phyloP scores from a whole-genome alignment of 257 asterid species.

The Przewalskia tangutica region DNA sequence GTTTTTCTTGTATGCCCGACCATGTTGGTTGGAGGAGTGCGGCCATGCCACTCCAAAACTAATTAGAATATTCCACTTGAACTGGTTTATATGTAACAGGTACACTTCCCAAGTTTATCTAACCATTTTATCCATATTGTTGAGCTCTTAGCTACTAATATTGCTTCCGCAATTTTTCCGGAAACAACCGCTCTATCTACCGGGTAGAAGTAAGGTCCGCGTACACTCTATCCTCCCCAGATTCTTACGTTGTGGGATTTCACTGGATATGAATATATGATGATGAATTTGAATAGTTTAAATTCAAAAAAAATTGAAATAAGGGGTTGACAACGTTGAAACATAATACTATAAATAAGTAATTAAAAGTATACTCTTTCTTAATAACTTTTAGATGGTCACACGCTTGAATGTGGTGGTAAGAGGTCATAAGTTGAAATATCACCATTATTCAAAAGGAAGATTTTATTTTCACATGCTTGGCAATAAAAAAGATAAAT shows the following conservation, averaged over 20 bases:
- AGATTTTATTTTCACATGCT: not conserved
- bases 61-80: not conserved
- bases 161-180: not conserved
- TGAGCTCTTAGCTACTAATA: not conserved
- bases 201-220: no score
- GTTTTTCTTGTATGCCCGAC: not conserved
- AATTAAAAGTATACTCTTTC: not conserved
- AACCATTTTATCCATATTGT: not conserved
- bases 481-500: not conserved
- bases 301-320: no score
- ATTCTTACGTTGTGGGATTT: no score
- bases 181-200: no score
- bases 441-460: not conserved
- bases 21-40: not conserved
- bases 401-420: not conserved
- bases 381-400: not conserved
- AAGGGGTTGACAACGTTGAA: no score
- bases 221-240: no score
- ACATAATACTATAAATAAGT: not conserved
- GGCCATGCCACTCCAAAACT: not conserved
- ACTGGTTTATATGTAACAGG: not conserved
- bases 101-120: not conserved
- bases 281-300: no score
- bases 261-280: no score
- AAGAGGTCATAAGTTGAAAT: not conserved